Evolutionary conservation across 331 rosid genomes (phyloP).

Genomic region (Saraca asoca): DNA sequence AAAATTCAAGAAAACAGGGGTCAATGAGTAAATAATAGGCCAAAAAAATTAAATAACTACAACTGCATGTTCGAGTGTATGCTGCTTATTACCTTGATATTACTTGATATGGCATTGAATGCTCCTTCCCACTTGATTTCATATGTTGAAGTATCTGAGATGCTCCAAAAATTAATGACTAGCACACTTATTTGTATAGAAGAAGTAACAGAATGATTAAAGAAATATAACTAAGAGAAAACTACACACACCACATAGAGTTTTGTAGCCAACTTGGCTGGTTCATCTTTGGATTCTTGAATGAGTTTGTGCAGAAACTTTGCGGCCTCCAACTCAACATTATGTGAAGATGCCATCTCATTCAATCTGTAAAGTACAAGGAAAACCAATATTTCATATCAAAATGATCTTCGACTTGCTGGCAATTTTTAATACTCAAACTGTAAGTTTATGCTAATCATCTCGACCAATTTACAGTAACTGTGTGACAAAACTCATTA

Average conservation of each 20-base stretch:
- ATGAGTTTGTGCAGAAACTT: slow-evolving; percentile 72
- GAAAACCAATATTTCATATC: slow-evolving; percentile 9
- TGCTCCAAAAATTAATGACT: slow-evolving; percentile 21
- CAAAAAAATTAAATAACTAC: slow-evolving; percentile 25
- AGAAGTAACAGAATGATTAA: background rate
- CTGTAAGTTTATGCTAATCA: background rate
- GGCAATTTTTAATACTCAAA: slow-evolving; percentile 13
- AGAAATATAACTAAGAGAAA: background rate
- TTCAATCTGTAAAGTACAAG: slow-evolving; percentile 44
- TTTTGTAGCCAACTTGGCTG: slow-evolving; percentile 68
- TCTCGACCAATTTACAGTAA: slow-evolving; percentile 9
- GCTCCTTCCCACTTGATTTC: slow-evolving; percentile 97
- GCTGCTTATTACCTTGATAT: slow-evolving; percentile 71
- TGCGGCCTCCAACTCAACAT: slow-evolving; percentile 76
- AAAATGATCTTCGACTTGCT: slow-evolving; percentile 23
- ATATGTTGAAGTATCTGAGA: slow-evolving; percentile 92
- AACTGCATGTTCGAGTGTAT: slow-evolving; percentile 8
- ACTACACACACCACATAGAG: slow-evolving; percentile 61
- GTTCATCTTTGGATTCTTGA: slow-evolving; percentile 72
- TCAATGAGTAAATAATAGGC: no score
- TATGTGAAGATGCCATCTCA: slow-evolving; percentile 59
- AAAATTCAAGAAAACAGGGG: background rate
- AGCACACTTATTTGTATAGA: background rate
- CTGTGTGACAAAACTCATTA: slow-evolving; percentile 15
- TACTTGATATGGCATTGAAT: slow-evolving; percentile 97